Conservation (phyloP, 257 asterid genomes). For the Salvia miltiorrhiza region DNA sequence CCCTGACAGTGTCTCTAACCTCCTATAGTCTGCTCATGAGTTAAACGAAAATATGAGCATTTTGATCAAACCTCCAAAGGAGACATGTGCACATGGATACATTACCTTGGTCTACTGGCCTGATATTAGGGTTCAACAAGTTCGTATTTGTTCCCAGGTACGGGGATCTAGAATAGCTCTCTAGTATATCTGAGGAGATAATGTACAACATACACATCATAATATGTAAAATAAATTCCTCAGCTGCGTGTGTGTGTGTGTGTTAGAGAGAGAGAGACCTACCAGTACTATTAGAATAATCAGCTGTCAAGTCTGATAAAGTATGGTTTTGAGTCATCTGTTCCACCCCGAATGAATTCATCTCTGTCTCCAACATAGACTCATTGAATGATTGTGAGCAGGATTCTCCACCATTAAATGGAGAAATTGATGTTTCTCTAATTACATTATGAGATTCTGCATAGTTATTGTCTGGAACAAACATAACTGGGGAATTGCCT, state of each 20-base stretch:
- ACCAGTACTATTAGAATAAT: conserved; percentile 61
- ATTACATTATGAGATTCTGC: conserved; percentile 43
- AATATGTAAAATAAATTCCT: neutral
- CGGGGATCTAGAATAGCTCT: conserved; percentile 67
- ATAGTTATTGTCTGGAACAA: conserved; percentile 41
- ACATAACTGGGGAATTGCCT: conserved; percentile 37
- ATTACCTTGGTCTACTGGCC: conserved; percentile 53
- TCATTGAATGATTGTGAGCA: conserved; percentile 44
- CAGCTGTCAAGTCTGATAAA: conserved; percentile 71
- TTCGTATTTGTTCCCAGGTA: conserved; percentile 44
- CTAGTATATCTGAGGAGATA: conserved; percentile 51
- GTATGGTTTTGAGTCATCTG: conserved; percentile 70
- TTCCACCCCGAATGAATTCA: conserved; percentile 52
- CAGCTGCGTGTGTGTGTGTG: neutral
- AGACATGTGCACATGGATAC: conserved; percentile 11
- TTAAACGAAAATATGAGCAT: conserved; percentile 4
- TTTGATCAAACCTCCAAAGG: neutral
- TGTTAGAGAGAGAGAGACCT: neutral
- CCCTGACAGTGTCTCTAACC: conserved; percentile 40
- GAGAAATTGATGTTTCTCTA: conserved; percentile 46
- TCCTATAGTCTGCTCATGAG: conserved; percentile 41
- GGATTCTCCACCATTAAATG: conserved; percentile 51
- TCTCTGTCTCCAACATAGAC: conserved; percentile 40
- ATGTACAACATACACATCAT: neutral
- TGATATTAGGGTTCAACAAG: conserved; percentile 38